phyloP scores from a whole-genome alignment of 2,329 filamentous ascomycete species.

The Colletotrichum phormii region DNA sequence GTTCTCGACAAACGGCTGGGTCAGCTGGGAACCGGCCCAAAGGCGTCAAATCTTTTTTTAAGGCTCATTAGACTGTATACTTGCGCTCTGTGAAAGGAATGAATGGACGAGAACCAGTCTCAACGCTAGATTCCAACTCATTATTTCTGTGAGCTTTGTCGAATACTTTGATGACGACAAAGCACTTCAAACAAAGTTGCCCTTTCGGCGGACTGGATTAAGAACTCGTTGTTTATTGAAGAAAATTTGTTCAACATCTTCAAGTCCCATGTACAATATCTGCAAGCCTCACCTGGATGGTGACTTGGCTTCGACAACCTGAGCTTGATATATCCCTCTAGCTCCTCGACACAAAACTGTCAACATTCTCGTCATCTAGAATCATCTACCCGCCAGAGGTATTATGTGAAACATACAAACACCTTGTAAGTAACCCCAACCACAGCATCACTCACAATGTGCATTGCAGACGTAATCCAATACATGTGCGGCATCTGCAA shows the following conservation, averaged over 20 bases:
- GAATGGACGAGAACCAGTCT: neutral
- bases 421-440: neutral
- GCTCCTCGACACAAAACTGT: no score
- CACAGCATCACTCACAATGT: neutral
- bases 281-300: no score
- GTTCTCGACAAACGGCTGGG: neutral
- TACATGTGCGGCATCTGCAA: constrained; percentile 19
- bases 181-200: no score
- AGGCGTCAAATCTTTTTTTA: neutral
- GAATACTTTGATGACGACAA: neutral
- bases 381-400: fast-evolving
- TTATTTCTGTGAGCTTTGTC: neutral
- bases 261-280: neutral
- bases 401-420: neutral
- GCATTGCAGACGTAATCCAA: neutral
- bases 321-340: no score
- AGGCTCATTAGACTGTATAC: neutral
- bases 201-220: no score
- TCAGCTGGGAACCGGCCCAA: neutral
- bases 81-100: neutral
- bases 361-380: neutral
- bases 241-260: neutral
- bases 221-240: neutral
- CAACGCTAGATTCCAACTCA: neutral
- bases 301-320: neutral